Evolutionary conservation across 768 basidiomycete species (phyloP).

Genomic region (Chalciporus chontae): DNA sequence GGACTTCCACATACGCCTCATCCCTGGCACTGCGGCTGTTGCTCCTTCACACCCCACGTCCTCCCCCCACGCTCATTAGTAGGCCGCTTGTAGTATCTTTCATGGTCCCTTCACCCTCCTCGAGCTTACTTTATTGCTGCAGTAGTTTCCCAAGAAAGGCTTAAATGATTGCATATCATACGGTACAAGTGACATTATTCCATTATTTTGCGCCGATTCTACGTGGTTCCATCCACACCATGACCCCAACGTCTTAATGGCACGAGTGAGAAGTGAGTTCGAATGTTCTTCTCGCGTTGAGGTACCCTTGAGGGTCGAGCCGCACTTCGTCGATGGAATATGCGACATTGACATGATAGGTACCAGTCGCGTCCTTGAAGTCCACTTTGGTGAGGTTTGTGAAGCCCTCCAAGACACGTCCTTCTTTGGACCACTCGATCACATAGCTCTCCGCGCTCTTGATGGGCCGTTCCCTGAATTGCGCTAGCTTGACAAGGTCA

Average conservation of each 20-base stretch:
- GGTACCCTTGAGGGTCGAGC: conserved; percentile 38
- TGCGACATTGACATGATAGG: conserved; percentile 44
- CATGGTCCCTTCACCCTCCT: conserved; percentile 6
- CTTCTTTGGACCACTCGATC: conserved; percentile 55
- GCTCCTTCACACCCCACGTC: conserved; percentile 4
- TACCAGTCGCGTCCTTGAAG: conserved; percentile 36
- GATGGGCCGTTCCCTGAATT: conserved; percentile 38
- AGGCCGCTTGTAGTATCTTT: conserved; percentile 23
- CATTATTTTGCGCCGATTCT: neutral
- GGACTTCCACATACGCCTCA: conserved; percentile 7
- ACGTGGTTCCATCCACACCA: neutral
- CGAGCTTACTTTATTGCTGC: conserved; percentile 22
- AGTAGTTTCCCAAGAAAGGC: conserved; percentile 18
- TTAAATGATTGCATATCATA: conserved; percentile 8
- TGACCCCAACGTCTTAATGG: neutral
- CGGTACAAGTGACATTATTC: conserved; percentile 10
- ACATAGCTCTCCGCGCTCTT: conserved; percentile 46
- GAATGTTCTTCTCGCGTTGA: conserved; percentile 24
- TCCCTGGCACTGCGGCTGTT: conserved; percentile 1
- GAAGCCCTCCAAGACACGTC: conserved; percentile 38
- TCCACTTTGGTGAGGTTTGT: conserved; percentile 51
- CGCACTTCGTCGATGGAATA: conserved; percentile 59
- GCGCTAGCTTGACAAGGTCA: conserved; percentile 57
- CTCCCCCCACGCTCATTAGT: conserved; percentile 21
- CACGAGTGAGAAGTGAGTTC: conserved; percentile 2